Evolutionary conservation across 2,329 filamentous ascomycete species (phyloP).

Genomic region (Penicillium sclerotiorum): DNA sequence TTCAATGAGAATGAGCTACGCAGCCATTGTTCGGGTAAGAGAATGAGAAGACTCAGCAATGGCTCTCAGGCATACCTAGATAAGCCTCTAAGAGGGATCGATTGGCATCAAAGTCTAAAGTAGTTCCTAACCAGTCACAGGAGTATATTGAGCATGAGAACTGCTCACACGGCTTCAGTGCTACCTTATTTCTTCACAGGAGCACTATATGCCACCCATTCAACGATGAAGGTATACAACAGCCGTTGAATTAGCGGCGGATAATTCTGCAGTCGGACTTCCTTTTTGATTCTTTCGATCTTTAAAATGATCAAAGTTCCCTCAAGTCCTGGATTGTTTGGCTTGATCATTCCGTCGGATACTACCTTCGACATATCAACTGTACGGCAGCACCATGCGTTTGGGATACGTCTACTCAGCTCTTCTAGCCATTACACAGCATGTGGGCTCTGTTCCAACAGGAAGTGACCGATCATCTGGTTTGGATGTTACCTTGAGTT

Average conservation of each 20-base stretch:
- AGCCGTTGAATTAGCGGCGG: not conserved
- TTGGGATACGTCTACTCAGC: slow-evolving; percentile 22
- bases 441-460: slow-evolving; percentile 24
- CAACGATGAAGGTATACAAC: not conserved
- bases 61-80: too few species aligned
- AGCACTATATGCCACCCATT: not conserved
- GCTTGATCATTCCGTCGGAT: too few species aligned
- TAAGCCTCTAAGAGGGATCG: not conserved
- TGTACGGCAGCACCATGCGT: slow-evolving; percentile 20
- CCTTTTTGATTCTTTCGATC: too few species aligned
- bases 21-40: too few species aligned
- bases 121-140: not conserved
- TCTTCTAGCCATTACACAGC: slow-evolving; percentile 24
- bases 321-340: too few species aligned
- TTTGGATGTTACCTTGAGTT: slow-evolving; percentile 36
- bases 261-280: too few species aligned
- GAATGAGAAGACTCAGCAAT: too few species aligned
- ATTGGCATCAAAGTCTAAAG: not conserved
- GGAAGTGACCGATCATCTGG: slow-evolving; percentile 16
- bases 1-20: too few species aligned
- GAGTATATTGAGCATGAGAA: not conserved
- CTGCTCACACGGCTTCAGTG: not conserved
- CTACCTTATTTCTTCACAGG: not conserved
- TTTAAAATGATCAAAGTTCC: too few species aligned
- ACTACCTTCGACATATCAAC: too few species aligned